Evolutionary conservation across 495 filamentous ascomycete genomes (phyloP).

Genomic region (Choiromyces venosus): DNA sequence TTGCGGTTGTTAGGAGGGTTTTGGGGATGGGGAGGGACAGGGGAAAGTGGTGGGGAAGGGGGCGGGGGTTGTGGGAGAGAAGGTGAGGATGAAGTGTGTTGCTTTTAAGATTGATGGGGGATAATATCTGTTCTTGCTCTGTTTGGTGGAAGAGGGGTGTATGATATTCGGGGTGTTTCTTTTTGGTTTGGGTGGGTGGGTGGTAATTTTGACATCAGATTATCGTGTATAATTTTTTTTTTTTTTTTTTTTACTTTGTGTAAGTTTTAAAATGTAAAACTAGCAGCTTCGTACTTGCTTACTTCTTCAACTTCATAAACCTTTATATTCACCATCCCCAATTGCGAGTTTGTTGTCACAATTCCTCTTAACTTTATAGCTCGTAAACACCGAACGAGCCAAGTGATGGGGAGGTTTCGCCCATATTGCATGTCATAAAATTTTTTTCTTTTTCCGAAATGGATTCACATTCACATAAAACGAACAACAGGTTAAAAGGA

Average conservation of each 20-base stretch:
- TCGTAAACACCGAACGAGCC: background rate
- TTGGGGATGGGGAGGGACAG: background rate
- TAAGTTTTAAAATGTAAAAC: background rate
- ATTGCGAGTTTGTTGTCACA: background rate
- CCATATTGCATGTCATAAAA: background rate
- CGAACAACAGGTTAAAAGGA: background rate
- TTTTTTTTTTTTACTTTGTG: background rate
- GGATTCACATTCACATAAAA: background rate
- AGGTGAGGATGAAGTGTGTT: background rate
- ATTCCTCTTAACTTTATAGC: background rate
- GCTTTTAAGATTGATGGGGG: background rate
- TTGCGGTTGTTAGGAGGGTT: constrained; percentile 7
- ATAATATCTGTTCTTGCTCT: background rate
- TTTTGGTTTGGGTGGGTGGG: background rate
- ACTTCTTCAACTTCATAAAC: background rate
- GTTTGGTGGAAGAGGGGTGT: background rate
- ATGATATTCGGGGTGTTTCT: background rate
- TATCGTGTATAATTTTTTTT: background rate
- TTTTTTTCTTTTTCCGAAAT: background rate
- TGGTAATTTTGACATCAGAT: background rate
- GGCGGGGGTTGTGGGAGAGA: background rate
- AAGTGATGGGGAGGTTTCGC: background rate
- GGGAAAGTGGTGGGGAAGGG: constrained; percentile 11
- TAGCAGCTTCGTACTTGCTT: background rate
- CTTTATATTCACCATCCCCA: background rate